Base-by-base conservation (phyloP, 345 rosid species). In the Laguncularia racemosa region DNA sequence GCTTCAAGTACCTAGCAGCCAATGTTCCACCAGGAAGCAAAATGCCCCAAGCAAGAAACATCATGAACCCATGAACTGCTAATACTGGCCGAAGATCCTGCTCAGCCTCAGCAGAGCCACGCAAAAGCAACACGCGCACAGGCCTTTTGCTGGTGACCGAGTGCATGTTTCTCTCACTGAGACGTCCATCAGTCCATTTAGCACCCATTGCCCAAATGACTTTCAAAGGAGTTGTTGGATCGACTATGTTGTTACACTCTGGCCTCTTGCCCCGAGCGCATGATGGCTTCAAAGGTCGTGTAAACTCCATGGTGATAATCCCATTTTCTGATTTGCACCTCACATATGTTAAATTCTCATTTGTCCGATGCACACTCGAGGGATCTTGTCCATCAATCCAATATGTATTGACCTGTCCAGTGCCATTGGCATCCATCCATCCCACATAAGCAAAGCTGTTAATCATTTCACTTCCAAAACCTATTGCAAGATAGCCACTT, bases 21-120 rank as follows among this genome's bases (percentile, higher is more conserved):
- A 93, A 59, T 68, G 86, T 78, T 38, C 99, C 97, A 2, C 95
- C 88, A 16, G 99, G 97, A 59, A 93, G 85, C 71, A 93, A 67
- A 77, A 93, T 86, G 45, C 97, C 99, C 97, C 97, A 93, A 55
- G 97, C 95, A 14, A 93, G 99, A 75, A 93, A 93, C 99, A 93
- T 89, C 99, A 93, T 89, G 77, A 89, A 93, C 46, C 99, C 97
- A n/a, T 93, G 99, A 46, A 89, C 97, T 1, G 97, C 95, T 52
- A 87, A 72, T 14, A 93, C 97, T 0, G 97, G 97, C 40, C 82
- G 77, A 62, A 93, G 71, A 82, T 85, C 99, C 73, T 93, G 95
- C 68, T 89, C 96, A 0, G 96, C 96, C 66, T 93, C 97, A 19
- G 95, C 87, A 48, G 96, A 89, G 48, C 97, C 99, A 40, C 83